These are phyloP conservation scores for Phytophthora quininea DNA, from an alignment of 352 stramenopile species.

Conservation along the genomic window DNA sequence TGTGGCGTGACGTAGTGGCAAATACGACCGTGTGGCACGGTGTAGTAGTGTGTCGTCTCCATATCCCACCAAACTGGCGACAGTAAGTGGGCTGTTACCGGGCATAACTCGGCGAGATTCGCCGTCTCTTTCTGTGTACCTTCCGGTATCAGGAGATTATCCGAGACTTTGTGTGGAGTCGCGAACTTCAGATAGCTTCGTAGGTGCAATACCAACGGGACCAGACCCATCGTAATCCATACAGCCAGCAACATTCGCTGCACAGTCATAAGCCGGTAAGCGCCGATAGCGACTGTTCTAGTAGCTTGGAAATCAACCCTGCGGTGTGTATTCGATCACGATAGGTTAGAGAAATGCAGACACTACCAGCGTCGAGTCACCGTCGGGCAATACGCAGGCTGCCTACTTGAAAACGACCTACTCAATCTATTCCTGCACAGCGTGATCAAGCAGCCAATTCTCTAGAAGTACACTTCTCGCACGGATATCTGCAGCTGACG, in stretches of 20 bases:
- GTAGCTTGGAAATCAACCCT: neutral
- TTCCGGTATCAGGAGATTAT: conserved; percentile 10
- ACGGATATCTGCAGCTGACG: conserved; percentile 25
- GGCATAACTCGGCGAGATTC: conserved; percentile 10
- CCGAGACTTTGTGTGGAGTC: conserved; percentile 22
- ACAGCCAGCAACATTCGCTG: conserved; percentile 11
- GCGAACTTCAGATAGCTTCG: conserved; percentile 30
- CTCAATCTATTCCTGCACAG: conserved; percentile 7
- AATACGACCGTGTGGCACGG: conserved; percentile 1
- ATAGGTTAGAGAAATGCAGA: too few relatives aligned
- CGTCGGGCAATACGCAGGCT: too few relatives aligned
- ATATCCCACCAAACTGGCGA: conserved; percentile 30
- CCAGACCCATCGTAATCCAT: conserved; percentile 19
- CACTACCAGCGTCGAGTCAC: too few relatives aligned
- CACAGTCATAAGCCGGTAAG: neutral
- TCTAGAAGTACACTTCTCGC: conserved; percentile 37
- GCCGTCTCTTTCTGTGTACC: conserved; percentile 7
- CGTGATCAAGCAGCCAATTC: conserved; percentile 29
- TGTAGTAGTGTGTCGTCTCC: conserved; percentile 23
- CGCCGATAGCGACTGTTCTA: neutral
- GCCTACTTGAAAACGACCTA: too few relatives aligned
- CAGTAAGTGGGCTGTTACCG: conserved; percentile 7
- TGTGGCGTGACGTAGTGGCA: conserved; percentile 30
- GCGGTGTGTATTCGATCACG: neutral
- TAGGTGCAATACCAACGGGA: conserved; percentile 21